Percentiles rank a stretch among this genome's conserved stretches.
These are phyloP conservation scores for Quercus parvula DNA, from an alignment of 306 rosid species.

Conservation along the genomic window DNA sequence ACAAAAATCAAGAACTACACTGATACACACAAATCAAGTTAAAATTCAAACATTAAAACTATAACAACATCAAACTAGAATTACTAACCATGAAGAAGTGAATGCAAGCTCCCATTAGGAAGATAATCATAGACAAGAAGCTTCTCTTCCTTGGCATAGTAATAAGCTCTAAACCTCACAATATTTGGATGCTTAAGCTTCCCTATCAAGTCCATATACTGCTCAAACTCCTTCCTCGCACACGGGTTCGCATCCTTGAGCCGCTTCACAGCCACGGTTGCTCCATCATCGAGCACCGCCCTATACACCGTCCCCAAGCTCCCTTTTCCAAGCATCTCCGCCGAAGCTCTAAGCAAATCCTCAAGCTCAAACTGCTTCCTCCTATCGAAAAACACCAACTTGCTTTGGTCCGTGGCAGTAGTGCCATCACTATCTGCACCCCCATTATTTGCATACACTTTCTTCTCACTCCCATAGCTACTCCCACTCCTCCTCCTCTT, in stretches of 20 bases:
- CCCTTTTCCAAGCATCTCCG: conserved; percentile 98
- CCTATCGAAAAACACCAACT: conserved; percentile 83
- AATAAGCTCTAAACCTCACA: conserved; percentile 81
- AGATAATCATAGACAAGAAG: conserved; percentile 95
- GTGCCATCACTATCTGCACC: conserved; percentile 85
- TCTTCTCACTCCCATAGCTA: conserved; percentile 77
- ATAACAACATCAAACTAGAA: background rate
- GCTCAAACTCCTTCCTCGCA: conserved; percentile 77
- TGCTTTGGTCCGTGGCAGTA: conserved; percentile 64
- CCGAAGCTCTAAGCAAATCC: conserved; percentile 90
- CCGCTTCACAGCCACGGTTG: conserved; percentile 84
- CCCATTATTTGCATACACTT: conserved; percentile 60
- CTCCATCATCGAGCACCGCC: conserved; percentile 87
- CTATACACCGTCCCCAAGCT: conserved; percentile 89
- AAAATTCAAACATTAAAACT: too few species aligned
- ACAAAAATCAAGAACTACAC: background rate
- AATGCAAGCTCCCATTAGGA: conserved; percentile 88
- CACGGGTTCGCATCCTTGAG: conserved; percentile 92
- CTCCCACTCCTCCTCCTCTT: conserved; percentile 70
- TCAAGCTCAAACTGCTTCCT: conserved; percentile 87
- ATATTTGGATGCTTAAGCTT: conserved; percentile 71
- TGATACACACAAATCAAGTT: too few species aligned
- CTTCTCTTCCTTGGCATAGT: conserved; percentile 93
- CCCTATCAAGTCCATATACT: conserved; percentile 95
- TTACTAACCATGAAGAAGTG: conserved; percentile 84